Conservation (phyloP, 495 filamentous ascomycete genomes). For the Daldinia vernicosa region DNA sequence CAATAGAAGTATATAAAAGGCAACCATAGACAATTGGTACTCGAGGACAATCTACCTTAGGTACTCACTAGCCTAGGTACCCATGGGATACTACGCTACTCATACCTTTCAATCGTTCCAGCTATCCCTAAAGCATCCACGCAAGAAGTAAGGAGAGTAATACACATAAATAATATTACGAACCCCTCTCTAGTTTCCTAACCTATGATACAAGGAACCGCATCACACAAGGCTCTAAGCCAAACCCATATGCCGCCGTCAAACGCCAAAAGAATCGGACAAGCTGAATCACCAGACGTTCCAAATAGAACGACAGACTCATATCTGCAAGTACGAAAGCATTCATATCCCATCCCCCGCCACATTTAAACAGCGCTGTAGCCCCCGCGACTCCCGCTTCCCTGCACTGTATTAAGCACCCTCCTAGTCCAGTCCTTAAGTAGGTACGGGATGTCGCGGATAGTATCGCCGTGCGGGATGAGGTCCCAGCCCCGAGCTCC, state of each 20-base stretch:
- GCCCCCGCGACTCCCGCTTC: constrained; percentile 79
- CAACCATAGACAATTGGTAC: too few relatives aligned
- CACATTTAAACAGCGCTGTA: constrained; percentile 87
- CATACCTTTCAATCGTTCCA: not conserved
- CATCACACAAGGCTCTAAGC: constrained; percentile 6
- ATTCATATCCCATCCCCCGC: not conserved
- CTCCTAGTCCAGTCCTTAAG: constrained; percentile 84
- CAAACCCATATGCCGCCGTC: constrained; percentile 15
- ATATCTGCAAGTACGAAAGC: not conserved
- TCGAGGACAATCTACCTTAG: not conserved
- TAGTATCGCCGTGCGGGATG: constrained; percentile 89
- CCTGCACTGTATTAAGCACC: constrained; percentile 84
- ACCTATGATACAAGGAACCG: constrained; percentile 27
- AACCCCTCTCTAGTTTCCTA: constrained; percentile 12
- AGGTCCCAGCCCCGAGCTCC: constrained; percentile 95
- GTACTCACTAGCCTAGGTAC: not conserved
- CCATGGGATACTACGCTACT: not conserved
- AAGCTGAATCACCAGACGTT: not conserved
- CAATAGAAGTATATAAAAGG: too few relatives aligned
- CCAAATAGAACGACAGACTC: not conserved
- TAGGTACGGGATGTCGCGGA: constrained; percentile 91
- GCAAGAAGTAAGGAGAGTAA: not conserved
- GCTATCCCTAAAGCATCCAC: not conserved
- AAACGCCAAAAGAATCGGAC: constrained; percentile 21
- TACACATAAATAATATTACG: constrained; percentile 23